Evolutionary conservation across 371 early-diverging fungal genomes (phyloP).

Genomic region (Zopfochytrium polystomum): DNA sequence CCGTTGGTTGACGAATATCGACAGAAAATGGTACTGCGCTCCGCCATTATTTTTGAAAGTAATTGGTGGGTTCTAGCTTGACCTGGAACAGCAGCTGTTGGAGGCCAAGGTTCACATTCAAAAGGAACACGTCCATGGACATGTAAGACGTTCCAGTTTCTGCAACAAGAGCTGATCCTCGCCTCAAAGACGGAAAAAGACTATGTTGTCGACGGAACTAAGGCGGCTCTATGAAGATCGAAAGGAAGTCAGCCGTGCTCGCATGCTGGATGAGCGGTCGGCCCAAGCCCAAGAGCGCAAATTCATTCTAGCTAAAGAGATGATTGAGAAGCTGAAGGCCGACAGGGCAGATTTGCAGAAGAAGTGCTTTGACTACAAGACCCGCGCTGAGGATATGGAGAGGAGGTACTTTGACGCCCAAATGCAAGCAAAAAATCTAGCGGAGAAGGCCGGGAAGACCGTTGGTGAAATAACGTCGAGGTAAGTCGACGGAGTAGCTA

Average conservation of each 20-base stretch:
- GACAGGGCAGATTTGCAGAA: slow-evolving; percentile 36
- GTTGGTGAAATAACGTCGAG: slow-evolving; percentile 27
- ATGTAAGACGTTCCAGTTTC: slow-evolving; percentile 6
- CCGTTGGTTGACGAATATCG: slow-evolving; percentile 42
- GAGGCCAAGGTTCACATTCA: slow-evolving; percentile 39
- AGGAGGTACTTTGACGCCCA: slow-evolving; percentile 29
- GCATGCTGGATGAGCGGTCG: slow-evolving; percentile 32
- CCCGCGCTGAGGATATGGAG: slow-evolving; percentile 34
- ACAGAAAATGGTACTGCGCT: slow-evolving; percentile 33
- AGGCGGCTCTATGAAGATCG: slow-evolving; percentile 40
- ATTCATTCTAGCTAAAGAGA: slow-evolving; percentile 39
- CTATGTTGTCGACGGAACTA: slow-evolving; percentile 48
- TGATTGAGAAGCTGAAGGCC: slow-evolving; percentile 41
- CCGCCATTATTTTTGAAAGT: background rate
- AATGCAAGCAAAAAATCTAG: slow-evolving; percentile 26
- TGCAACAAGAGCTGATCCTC: background rate
- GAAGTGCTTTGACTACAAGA: slow-evolving; percentile 30
- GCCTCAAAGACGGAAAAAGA: background rate
- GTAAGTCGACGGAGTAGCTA: no score
- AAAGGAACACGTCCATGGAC: slow-evolving; percentile 31
- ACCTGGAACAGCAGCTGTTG: slow-evolving; percentile 40
- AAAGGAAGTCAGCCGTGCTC: slow-evolving; percentile 17
- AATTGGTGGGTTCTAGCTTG: slow-evolving; percentile 13
- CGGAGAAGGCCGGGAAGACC: slow-evolving; percentile 28
- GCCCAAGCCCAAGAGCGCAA: slow-evolving; percentile 39